Conservation (phyloP, 345 rosid genomes). For the Garcia nutans region DNA sequence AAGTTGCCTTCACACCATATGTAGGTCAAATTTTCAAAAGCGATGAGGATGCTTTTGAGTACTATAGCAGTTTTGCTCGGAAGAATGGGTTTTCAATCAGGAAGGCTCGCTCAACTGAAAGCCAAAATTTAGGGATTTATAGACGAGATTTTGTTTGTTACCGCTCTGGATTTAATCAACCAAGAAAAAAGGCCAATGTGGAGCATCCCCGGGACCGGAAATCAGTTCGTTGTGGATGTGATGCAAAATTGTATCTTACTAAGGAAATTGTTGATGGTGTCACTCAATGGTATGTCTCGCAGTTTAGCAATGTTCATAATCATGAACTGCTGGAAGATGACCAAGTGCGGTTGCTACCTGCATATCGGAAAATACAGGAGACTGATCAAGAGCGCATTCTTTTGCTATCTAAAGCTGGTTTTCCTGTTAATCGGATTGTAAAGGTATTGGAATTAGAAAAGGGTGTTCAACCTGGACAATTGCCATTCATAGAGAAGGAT, state of each 20-base stretch:
- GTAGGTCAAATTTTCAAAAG: conserved; percentile 82
- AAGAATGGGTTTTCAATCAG: conserved; percentile 86
- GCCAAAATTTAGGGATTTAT: conserved; percentile 82
- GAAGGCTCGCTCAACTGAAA: conserved; percentile 86
- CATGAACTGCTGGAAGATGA: conserved; percentile 93
- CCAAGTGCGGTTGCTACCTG: conserved; percentile 89
- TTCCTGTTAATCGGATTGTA: conserved; percentile 82
- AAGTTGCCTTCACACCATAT: conserved; percentile 64
- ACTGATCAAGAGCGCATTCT: conserved; percentile 87
- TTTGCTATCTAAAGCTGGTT: conserved; percentile 87
- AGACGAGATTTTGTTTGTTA: conserved; percentile 92
- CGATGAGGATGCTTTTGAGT: conserved; percentile 82
- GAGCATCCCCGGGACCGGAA: conserved; percentile 94
- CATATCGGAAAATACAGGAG: conserved; percentile 85
- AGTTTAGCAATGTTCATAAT: conserved; percentile 92
- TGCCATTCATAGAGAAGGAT: conserved; percentile 90
- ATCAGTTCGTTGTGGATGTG: conserved; percentile 93
- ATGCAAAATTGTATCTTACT: conserved; percentile 78
- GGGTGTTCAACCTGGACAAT: conserved; percentile 79
- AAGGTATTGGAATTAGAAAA: conserved; percentile 84
- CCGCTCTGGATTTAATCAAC: conserved; percentile 92
- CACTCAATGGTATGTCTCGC: conserved; percentile 81
- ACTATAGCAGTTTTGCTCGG: conserved; percentile 78
- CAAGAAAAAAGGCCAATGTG: conserved; percentile 81
- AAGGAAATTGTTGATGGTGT: conserved; percentile 66